phyloP scores from a whole-genome alignment of 768 basidiomycete genomes.

The Russula dissimulans region DNA sequence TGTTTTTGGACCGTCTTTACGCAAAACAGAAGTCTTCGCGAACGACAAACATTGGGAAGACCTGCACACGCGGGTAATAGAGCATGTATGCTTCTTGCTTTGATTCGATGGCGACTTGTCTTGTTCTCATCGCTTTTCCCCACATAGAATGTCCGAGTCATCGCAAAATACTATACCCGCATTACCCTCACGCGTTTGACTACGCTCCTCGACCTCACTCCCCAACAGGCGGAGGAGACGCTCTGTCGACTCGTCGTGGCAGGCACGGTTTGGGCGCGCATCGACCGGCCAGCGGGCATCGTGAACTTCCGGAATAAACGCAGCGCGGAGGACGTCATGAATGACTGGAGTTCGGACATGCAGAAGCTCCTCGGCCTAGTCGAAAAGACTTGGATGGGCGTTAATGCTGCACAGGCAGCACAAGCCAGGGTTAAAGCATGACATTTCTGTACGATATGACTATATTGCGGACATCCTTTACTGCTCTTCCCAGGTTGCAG shows the following conservation, averaged over 20 bases:
- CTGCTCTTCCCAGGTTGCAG: background rate
- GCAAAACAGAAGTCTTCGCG: conserved; percentile 72
- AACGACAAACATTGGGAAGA: conserved; percentile 84
- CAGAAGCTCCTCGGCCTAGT: conserved; percentile 82
- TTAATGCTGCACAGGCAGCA: conserved; percentile 84
- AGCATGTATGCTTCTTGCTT: conserved; percentile 61
- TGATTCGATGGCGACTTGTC: background rate
- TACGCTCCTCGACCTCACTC: conserved; percentile 75
- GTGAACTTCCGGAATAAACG: conserved; percentile 80
- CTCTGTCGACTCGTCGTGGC: conserved; percentile 86
- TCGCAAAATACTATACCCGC: conserved; percentile 90
- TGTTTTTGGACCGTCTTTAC: conserved; percentile 79
- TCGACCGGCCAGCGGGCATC: conserved; percentile 85
- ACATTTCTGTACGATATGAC: background rate
- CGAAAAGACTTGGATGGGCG: conserved; percentile 99
- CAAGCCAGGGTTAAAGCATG: conserved; percentile 52
- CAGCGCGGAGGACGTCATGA: conserved; percentile 88
- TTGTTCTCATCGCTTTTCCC: background rate
- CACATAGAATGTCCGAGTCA: conserved; percentile 85
- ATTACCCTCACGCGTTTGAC: conserved; percentile 80
- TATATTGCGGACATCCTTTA: background rate
- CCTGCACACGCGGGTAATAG: conserved; percentile 89
- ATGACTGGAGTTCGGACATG: conserved; percentile 97
- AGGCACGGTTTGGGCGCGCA: conserved; percentile 86
- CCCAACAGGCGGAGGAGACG: conserved; percentile 77